Conservation (phyloP, 768 basidiomycete genomes). For the Lactarius tabidus region DNA sequence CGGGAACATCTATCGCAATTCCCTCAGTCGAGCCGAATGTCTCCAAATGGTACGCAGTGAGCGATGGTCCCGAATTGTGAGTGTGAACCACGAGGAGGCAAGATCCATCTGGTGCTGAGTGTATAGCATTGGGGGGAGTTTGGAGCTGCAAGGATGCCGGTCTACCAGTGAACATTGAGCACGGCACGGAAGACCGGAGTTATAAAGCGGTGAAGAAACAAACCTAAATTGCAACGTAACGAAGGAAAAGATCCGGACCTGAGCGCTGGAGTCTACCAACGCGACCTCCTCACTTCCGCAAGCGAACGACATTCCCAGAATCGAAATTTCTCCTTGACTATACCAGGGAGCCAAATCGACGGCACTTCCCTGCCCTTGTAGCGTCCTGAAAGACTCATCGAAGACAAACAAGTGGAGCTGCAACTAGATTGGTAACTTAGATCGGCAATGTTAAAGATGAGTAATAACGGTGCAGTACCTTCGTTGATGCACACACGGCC, state of each 20-base stretch:
- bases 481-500: slow-evolving; percentile 41
- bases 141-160: slow-evolving; percentile 42
- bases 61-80: neutral
- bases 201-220: slow-evolving; percentile 1
- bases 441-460: neutral
- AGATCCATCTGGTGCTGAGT: slow-evolving; percentile 52
- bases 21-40: slow-evolving; percentile 52
- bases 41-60: slow-evolving; percentile 50
- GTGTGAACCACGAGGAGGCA: slow-evolving; percentile 41
- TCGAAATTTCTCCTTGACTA: slow-evolving; percentile 23
- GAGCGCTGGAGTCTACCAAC: slow-evolving; percentile 42
- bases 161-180: slow-evolving; percentile 29
- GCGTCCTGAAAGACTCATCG: slow-evolving; percentile 41
- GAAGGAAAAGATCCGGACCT: slow-evolving; percentile 49
- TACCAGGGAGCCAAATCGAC: slow-evolving; percentile 47
- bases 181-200: neutral
- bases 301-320: slow-evolving; percentile 42
- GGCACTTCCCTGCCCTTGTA: slow-evolving; percentile 41
- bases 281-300: slow-evolving; percentile 50
- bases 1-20: slow-evolving; percentile 36
- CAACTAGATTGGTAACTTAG: slow-evolving; percentile 24
- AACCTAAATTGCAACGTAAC: slow-evolving; percentile 52
- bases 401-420: slow-evolving; percentile 45
- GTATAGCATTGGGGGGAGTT: slow-evolving; percentile 34
- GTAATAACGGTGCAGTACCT: slow-evolving; percentile 30